These are phyloP conservation scores for Ophiostoma populinum DNA, from an alignment of 2,329 filamentous ascomycete genomes.

Conservation along the genomic window DNA sequence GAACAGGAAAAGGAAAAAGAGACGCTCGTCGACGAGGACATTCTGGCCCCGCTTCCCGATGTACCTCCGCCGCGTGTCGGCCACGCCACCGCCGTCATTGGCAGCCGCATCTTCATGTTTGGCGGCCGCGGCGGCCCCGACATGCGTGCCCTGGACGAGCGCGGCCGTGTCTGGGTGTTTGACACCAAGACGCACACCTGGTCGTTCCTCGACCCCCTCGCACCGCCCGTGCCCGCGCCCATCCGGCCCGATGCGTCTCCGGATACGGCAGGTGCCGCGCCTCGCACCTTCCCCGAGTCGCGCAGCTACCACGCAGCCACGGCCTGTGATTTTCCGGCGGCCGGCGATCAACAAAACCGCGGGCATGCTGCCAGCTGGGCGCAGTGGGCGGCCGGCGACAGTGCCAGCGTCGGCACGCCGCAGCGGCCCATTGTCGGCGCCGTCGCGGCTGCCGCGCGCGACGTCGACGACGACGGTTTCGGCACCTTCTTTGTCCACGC, in stretches of 20 bases:
- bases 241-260: no score
- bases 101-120: constrained; percentile 60
- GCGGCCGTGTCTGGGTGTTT: constrained; percentile 60
- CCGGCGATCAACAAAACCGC: constrained; percentile 13
- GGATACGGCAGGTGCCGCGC: constrained; percentile 6
- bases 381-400: constrained; percentile 38
- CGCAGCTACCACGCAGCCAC: constrained; percentile 55
- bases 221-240: constrained; percentile 22
- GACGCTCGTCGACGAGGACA: constrained; percentile 7
- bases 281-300: constrained; percentile 35
- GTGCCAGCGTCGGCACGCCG: constrained; percentile 35
- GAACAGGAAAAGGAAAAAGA: background rate
- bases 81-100: constrained; percentile 50
- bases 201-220: constrained; percentile 43
- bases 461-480: constrained; percentile 43
- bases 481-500: constrained; percentile 62
- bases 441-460: constrained; percentile 38
- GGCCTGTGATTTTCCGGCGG: constrained; percentile 20
- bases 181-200: constrained; percentile 47
- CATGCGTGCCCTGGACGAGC: constrained; percentile 55
- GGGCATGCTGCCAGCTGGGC: constrained; percentile 29
- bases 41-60: constrained; percentile 17
- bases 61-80: constrained; percentile 56
- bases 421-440: constrained; percentile 40
- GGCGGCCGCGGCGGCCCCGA: constrained; percentile 57